Percentiles rank a stretch among this genome's conserved stretches.
phyloP scores from a whole-genome alignment of 2,329 filamentous ascomycete genomes.

The Beauveria sp. region DNA sequence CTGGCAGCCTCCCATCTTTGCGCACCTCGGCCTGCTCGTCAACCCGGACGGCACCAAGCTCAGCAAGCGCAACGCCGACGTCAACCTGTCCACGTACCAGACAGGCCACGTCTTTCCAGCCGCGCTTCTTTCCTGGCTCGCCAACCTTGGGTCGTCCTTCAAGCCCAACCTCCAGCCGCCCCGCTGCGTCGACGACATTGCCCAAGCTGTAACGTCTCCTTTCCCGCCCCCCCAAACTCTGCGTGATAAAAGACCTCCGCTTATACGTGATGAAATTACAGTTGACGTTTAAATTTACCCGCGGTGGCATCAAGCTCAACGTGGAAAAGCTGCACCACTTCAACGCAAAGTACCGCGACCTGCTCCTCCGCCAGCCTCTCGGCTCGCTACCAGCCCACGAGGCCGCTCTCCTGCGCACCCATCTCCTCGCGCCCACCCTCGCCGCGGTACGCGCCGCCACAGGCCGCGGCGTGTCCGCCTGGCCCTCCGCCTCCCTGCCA shows the following conservation, averaged over 20 bases:
- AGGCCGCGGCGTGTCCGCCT: neutral
- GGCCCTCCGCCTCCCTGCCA: neutral
- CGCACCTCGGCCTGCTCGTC: constrained; percentile 70
- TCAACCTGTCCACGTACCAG: constrained; percentile 45
- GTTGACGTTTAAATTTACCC: constrained; percentile 84
- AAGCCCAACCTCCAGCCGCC: constrained; percentile 20
- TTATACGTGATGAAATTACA: constrained; percentile 22
- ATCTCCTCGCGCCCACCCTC: constrained; percentile 18
- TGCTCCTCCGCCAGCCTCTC: constrained; percentile 22
- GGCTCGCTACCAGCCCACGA: constrained; percentile 18
- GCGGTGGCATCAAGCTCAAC: constrained; percentile 78
- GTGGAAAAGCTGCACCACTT: constrained; percentile 74
- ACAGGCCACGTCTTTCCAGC: constrained; percentile 38
- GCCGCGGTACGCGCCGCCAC: constrained; percentile 19
- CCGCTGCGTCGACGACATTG: constrained; percentile 57
- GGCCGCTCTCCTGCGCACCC: constrained; percentile 17
- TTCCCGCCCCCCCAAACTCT: too few species aligned
- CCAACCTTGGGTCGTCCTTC: constrained; percentile 49
- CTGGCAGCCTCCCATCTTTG: constrained; percentile 67
- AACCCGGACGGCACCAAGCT: constrained; percentile 65
- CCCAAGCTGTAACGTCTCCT: constrained; percentile 47
- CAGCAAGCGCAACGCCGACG: constrained; percentile 67
- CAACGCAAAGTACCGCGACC: constrained; percentile 56
- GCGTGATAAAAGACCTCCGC: neutral
- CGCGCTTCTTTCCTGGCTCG: constrained; percentile 69